Base-by-base conservation (phyloP, 305 asterid genomes). In the Fraxinus albicans region DNA sequence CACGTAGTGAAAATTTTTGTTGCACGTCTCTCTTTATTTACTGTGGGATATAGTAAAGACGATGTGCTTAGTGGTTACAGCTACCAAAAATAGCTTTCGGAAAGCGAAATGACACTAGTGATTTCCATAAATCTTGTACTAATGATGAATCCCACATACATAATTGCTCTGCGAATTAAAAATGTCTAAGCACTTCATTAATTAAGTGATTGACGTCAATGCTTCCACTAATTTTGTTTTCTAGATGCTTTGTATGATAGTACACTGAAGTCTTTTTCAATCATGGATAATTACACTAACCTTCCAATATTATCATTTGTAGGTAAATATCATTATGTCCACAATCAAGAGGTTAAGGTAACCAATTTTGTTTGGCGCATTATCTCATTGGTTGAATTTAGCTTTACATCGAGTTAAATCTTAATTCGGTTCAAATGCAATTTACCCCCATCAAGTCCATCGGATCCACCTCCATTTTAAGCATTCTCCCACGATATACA, bases 141-240 rank as follows among this genome's bases (percentile, higher is more conserved):
- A 74, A 60, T 77, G 44, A 55, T 81, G 67, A 73, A 58, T 25
- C 77, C 84, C 69, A 85, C 75, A 4, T 73, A 25, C 82, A 76
- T 77, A 63, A 44, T n/a, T 77, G 58, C 9, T 76, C 19, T 33
- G 36, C 12, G 55, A 77, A 67, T 65, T 78, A 40, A 44, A 63
- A 50, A 36, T 29, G 25, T 38, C 60, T 25, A 63, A 3, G 34
- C 65, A 42, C 13, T 21, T n/a, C 58, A 77, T 35, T 77, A 23
- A 55, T 73, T 2, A 73, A 33, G 12, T 12, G 77, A 29, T 84
- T 58, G 82, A 84, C 78, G 83, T 85, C 85, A 85, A 6, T 10
- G 29, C 27, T 21, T 33, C 31, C 69, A 83, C 65, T 77, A 29
- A 77, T 81, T 81, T 60, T 77, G 50, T 73, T 78, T 50, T 50